These are phyloP conservation scores for Mucor racemosus DNA, from an alignment of 371 early-diverging fungal species.

Conservation along the genomic window DNA sequence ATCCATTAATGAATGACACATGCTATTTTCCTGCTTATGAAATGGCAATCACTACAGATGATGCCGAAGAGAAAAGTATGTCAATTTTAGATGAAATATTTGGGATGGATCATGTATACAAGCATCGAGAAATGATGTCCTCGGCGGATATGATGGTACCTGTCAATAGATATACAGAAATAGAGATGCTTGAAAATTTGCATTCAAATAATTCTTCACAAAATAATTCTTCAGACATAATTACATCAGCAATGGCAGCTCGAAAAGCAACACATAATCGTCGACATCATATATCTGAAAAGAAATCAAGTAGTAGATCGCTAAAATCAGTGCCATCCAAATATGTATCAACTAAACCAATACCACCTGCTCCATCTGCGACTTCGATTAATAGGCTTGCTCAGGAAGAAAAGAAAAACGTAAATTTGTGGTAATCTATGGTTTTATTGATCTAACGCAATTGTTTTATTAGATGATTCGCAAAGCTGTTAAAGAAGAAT, in stretches of 20 bases:
- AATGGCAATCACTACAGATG: too few relatives aligned
- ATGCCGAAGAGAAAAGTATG: neutral
- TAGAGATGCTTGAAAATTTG: neutral
- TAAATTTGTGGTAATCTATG: neutral
- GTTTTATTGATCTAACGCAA: neutral
- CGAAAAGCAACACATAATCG: neutral
- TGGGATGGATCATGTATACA: slow-evolving; percentile 4
- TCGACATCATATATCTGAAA: neutral
- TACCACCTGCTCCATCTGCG: neutral
- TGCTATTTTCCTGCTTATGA: neutral
- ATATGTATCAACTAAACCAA: neutral
- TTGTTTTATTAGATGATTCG: slow-evolving; percentile 5
- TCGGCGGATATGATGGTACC: neutral
- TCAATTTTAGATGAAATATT: slow-evolving; percentile 11
- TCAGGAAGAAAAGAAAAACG: slow-evolving; percentile 1
- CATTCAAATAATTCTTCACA: neutral
- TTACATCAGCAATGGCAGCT: slow-evolving; percentile 7
- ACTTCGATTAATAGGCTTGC: neutral
- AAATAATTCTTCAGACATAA: neutral
- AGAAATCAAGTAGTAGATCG: neutral
- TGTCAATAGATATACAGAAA: neutral
- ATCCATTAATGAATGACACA: slow-evolving; percentile 3
- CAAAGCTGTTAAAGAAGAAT: neutral
- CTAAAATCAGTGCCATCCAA: slow-evolving; percentile 7
- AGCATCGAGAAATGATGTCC: neutral